phyloP scores from a whole-genome alignment of 495 filamentous ascomycete species.

The Trypethelium eluteriae region DNA sequence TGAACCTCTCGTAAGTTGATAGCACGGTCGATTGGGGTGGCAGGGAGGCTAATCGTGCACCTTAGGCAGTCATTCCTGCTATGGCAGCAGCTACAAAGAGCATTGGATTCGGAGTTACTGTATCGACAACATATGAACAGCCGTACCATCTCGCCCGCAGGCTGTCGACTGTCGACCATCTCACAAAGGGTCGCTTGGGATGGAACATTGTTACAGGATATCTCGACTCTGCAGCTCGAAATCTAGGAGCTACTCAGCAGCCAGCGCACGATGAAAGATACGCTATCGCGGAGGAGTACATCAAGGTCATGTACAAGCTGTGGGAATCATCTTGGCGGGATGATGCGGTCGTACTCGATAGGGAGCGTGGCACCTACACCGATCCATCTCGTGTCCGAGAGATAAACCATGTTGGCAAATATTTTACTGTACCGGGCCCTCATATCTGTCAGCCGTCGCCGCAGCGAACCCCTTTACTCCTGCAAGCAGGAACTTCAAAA shows the following conservation, averaged over 20 bases:
- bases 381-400: conserved; percentile 50
- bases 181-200: conserved; percentile 51
- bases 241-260: conserved; percentile 48
- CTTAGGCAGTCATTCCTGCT: conserved; percentile 35
- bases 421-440: conserved; percentile 44
- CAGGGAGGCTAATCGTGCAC: not conserved
- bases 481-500: conserved; percentile 55
- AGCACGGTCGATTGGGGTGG: not conserved
- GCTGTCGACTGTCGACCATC: conserved; percentile 57
- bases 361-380: conserved; percentile 44
- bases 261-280: conserved; percentile 59
- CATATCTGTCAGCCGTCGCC: conserved; percentile 56
- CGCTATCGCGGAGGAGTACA: conserved; percentile 53
- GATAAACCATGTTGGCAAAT: conserved; percentile 55
- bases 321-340: conserved; percentile 57
- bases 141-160: conserved; percentile 53
- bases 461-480: conserved; percentile 56
- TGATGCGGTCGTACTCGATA: conserved; percentile 45
- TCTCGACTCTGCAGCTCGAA: conserved; percentile 52
- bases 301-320: conserved; percentile 52
- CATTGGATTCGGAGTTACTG: conserved; percentile 48
- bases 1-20: conserved; percentile 30
- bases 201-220: conserved; percentile 63
- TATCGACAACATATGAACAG: conserved; percentile 51
- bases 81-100: conserved; percentile 53